Percentiles rank a stretch among this genome's conserved stretches.
Conservation (phyloP, 2,329 filamentous ascomycete genomes). For the Pseudopyrenochaeta lycopersici region DNA sequence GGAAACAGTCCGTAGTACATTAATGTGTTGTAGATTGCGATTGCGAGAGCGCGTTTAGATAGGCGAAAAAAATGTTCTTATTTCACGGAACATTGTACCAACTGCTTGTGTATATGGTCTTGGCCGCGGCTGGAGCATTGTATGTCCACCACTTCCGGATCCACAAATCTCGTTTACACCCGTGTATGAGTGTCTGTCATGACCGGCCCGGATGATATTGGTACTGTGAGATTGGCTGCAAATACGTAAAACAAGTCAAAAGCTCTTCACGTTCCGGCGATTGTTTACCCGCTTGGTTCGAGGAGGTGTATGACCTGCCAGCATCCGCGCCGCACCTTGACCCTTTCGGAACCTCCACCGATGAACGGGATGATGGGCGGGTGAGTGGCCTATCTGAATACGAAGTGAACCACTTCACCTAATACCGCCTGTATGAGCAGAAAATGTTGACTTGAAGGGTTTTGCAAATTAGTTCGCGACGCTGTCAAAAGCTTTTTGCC, state of each 20-base stretch:
- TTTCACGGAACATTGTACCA: too few species aligned
- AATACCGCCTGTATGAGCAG: too few species aligned
- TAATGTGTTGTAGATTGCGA: constrained; percentile 37
- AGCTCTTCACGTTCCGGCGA: not conserved
- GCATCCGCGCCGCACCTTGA: constrained; percentile 25
- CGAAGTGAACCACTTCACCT: too few species aligned
- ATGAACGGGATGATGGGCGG: constrained; percentile 9
- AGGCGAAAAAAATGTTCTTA: constrained; percentile 9
- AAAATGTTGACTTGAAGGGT: too few species aligned
- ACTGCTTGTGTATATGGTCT: constrained; percentile 28
- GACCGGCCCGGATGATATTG: not conserved
- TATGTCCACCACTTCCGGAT: constrained; percentile 12
- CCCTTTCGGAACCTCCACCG: constrained; percentile 14
- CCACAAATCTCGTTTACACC: constrained; percentile 24
- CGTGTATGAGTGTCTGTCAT: not conserved
- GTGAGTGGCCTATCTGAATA: too few species aligned
- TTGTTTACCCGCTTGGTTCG: constrained; percentile 21
- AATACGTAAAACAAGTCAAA: constrained; percentile 8
- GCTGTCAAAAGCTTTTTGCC: too few species aligned
- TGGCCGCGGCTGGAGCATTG: constrained; percentile 10
- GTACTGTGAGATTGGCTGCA: constrained; percentile 1
- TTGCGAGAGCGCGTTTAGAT: constrained; percentile 13
- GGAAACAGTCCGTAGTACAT: constrained; percentile 36
- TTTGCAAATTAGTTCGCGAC: too few species aligned
- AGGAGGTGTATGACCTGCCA: constrained; percentile 20